Conservation (phyloP, 441 rosid genomes). For the Omphalea diandra region DNA sequence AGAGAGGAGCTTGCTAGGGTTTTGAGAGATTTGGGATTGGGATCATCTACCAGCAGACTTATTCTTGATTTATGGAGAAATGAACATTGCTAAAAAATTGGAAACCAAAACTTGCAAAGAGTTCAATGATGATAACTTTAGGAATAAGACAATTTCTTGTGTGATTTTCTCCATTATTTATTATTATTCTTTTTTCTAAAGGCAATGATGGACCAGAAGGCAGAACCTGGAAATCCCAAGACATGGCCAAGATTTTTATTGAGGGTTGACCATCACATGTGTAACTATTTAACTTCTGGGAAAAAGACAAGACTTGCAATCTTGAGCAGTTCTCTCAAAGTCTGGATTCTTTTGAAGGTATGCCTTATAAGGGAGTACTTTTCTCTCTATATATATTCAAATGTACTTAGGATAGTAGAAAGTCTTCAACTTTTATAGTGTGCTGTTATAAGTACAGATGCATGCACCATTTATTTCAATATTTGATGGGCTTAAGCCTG, state of each 20-base stretch:
- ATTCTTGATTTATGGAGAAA: constrained; percentile 4
- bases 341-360: constrained; percentile 93
- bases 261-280: constrained; percentile 85
- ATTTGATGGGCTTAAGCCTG: background rate
- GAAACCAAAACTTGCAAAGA: constrained; percentile 6
- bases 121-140: background rate
- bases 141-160: background rate
- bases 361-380: background rate
- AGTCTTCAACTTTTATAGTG: too few species aligned
- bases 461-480: background rate
- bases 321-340: constrained; percentile 92
- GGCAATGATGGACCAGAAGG: constrained; percentile 65
- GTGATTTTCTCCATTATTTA: background rate
- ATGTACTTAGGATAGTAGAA: background rate
- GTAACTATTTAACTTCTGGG: constrained; percentile 76
- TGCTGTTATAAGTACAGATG: background rate
- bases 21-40: background rate
- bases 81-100: background rate
- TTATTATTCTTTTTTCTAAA: constrained; percentile 22
- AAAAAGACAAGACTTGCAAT: constrained; percentile 76
- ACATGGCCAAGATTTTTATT: constrained; percentile 84
- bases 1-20: background rate
- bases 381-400: background rate
- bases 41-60: background rate
- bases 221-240: constrained; percentile 69